A percentile compares a stretch with the other conserved stretches of the same genome.
Evolutionary conservation across 805 yeast genomes (phyloP).

Genomic region (Scheffersomyces ergatensis): DNA sequence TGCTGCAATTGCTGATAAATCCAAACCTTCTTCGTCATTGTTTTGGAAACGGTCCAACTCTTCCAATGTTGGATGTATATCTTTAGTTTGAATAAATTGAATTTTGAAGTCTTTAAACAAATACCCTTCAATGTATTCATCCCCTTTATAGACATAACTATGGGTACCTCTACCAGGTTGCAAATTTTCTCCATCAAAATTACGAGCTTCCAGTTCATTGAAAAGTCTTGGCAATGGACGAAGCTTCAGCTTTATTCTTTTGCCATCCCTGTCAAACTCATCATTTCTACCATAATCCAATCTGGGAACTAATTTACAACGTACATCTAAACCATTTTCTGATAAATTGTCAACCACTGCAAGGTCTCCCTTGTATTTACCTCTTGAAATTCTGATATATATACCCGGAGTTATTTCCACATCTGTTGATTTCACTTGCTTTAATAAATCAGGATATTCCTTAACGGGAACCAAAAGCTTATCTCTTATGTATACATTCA

Average conservation of each 20-base stretch:
- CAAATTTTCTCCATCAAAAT: slow-evolving; percentile 73
- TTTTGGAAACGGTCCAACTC: slow-evolving; percentile 81
- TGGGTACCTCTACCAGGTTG: slow-evolving; percentile 62
- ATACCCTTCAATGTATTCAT: slow-evolving; percentile 88
- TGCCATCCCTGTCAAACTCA: slow-evolving; percentile 48
- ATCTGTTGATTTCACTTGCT: slow-evolving; percentile 86
- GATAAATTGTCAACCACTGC: slow-evolving; percentile 91
- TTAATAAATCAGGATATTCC: slow-evolving; percentile 89
- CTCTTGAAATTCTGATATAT: slow-evolving; percentile 86
- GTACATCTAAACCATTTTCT: slow-evolving; percentile 94
- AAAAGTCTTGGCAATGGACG: slow-evolving; percentile 87
- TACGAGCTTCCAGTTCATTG: slow-evolving; percentile 83
- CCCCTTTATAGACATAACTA: slow-evolving; percentile 73
- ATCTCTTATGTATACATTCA: slow-evolving; percentile 71
- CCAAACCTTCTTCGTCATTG: slow-evolving; percentile 81
- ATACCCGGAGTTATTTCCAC: slow-evolving; percentile 88
- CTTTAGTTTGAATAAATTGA: slow-evolving; percentile 74
- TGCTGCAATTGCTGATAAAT: slow-evolving; percentile 81
- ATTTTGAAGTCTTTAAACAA: slow-evolving; percentile 82
- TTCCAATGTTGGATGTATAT: slow-evolving; percentile 82
- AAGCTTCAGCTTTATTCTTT: slow-evolving; percentile 50
- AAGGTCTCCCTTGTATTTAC: slow-evolving; percentile 88
- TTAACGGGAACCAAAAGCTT: slow-evolving; percentile 90
- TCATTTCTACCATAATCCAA: slow-evolving; percentile 79
- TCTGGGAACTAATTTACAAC: slow-evolving; percentile 89